Evolutionary conservation across 2,329 filamentous ascomycete species (phyloP).

Genomic region (Mycosphaerella sp.): DNA sequence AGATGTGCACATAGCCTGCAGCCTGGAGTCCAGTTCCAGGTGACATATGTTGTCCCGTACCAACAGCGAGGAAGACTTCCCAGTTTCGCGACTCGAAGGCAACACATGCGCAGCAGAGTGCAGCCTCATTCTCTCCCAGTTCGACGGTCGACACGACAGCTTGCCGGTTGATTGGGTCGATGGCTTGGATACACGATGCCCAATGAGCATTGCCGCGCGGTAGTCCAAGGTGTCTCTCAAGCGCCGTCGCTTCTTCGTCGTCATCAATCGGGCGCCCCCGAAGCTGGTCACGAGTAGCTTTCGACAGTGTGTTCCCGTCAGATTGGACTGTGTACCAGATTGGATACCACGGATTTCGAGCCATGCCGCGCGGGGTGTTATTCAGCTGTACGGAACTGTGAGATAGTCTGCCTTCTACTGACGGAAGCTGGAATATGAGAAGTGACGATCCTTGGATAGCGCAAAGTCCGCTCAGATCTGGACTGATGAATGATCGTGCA

Average conservation of each 20-base stretch:
- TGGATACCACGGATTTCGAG: slow-evolving; percentile 79
- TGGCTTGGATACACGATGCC: slow-evolving; percentile 90
- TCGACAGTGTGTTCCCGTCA: slow-evolving; percentile 84
- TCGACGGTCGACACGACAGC: slow-evolving; percentile 67
- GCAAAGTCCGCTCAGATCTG: slow-evolving; percentile 52
- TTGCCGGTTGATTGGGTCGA: slow-evolving; percentile 62
- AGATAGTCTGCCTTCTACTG: slow-evolving; percentile 25
- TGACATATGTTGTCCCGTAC: slow-evolving; percentile 80
- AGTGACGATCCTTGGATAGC: slow-evolving; percentile 26
- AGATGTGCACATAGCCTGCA: slow-evolving; percentile 79
- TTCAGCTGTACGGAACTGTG: slow-evolving; percentile 57
- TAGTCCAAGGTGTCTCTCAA: slow-evolving; percentile 73
- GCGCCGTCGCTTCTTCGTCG: slow-evolving; percentile 17
- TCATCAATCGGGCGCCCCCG: slow-evolving; percentile 19
- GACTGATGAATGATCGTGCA: slow-evolving; percentile 94
- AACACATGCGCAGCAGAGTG: slow-evolving; percentile 77
- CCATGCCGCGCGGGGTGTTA: slow-evolving; percentile 83
- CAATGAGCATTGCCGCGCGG: slow-evolving; percentile 77
- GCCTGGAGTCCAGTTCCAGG: slow-evolving; percentile 20
- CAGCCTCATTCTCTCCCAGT: slow-evolving; percentile 82
- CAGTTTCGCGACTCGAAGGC: slow-evolving; percentile 83
- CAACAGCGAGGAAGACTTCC: slow-evolving; percentile 87
- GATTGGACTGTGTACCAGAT: slow-evolving; percentile 92
- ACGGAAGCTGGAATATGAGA: slow-evolving; percentile 63
- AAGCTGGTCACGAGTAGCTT: slow-evolving; percentile 55